These are phyloP conservation scores for Gracilaria caudata DNA, from an alignment of 23 red algal genomes.

Conservation along the genomic window DNA sequence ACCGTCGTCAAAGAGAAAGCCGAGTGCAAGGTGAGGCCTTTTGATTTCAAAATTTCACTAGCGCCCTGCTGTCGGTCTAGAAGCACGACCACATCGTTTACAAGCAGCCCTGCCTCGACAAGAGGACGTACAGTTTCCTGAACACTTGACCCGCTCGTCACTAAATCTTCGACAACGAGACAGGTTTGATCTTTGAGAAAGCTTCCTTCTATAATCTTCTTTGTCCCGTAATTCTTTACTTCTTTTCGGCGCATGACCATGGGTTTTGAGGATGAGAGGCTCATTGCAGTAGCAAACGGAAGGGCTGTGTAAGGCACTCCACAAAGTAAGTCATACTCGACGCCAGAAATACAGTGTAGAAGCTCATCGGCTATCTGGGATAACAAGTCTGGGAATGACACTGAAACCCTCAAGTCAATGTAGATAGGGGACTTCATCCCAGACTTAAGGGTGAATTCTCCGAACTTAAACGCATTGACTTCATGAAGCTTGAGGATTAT, in stretches of 20 bases:
- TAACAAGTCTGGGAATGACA: conserved; percentile 83
- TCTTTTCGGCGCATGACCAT: conserved; percentile 98
- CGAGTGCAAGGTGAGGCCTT: conserved; percentile 69
- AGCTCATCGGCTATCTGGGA: conserved; percentile 46
- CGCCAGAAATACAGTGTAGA: neutral
- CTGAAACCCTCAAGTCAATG: conserved; percentile 90
- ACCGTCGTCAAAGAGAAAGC: conserved; percentile 65
- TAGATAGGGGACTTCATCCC: conserved; percentile 95
- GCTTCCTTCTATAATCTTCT: conserved; percentile 84
- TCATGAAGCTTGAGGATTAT: conserved; percentile 74
- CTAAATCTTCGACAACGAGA: conserved; percentile 94
- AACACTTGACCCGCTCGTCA: conserved; percentile 89
- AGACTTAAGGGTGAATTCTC: conserved; percentile 91
- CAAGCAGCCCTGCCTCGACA: conserved; percentile 41
- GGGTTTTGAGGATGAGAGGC: conserved; percentile 30
- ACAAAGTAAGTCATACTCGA: conserved; percentile 79
- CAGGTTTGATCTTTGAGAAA: conserved; percentile 45
- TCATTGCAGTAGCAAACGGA: conserved; percentile 97
- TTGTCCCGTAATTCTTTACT: conserved; percentile 88
- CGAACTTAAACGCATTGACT: conserved; percentile 92
- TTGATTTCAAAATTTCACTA: conserved; percentile 44
- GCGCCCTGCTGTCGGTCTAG: conserved; percentile 97
- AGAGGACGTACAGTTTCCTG: conserved; percentile 90
- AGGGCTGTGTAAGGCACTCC: conserved; percentile 99
- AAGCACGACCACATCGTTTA: conserved; percentile 79